Conservation (phyloP, 2,329 filamentous ascomycete genomes). For the Pseudogymnoascus destructans region DNA sequence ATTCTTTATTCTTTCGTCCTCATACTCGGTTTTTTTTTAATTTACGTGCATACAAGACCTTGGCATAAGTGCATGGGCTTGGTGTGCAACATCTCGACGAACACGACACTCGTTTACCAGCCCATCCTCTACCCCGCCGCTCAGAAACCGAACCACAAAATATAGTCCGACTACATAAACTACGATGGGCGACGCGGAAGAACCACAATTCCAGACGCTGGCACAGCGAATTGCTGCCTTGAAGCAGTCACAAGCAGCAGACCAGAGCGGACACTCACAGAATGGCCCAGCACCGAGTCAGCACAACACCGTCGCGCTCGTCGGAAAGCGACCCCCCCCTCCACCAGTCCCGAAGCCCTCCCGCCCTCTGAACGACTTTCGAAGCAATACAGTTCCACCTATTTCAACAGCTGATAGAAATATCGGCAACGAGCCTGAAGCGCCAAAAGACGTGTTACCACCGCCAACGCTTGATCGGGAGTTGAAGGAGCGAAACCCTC, state of each 20-base stretch:
- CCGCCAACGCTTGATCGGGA: conserved; percentile 23
- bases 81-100: neutral
- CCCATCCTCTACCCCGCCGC: conserved; percentile 3
- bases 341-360: conserved; percentile 16
- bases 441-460: conserved; percentile 17
- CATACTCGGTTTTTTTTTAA: neutral
- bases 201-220: conserved; percentile 47
- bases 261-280: neutral
- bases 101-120: neutral
- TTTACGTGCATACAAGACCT: neutral
- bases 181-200: conserved; percentile 46
- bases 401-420: conserved; percentile 19
- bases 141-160: neutral
- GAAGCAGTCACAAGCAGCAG: conserved; percentile 29
- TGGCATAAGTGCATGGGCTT: neutral
- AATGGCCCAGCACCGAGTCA: conserved; percentile 28
- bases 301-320: conserved; percentile 40
- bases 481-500: conserved; percentile 16
- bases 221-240: conserved; percentile 51
- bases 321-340: conserved; percentile 31
- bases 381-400: conserved; percentile 27
- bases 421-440: conserved; percentile 20
- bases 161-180: neutral
- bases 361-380: conserved; percentile 29
- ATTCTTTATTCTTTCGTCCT: neutral